phyloP scores from a whole-genome alignment of 192 early-diverging fungal genomes.

The Lunasporangiospora selenospora region DNA sequence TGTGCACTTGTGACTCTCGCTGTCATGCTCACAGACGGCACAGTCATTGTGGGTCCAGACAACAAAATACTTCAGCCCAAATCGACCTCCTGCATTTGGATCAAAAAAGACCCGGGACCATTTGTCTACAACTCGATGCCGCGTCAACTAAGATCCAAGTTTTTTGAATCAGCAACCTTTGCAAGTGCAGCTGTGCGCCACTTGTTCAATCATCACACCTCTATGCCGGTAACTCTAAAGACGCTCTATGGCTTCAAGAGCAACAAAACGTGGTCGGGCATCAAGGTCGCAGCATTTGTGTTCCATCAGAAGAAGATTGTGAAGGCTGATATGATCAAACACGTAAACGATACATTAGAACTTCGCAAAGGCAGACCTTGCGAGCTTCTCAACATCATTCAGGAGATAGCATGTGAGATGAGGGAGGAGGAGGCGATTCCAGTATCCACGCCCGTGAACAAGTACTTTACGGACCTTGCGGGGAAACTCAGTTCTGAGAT shows the following conservation, averaged over 20 bases:
- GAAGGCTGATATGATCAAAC: conserved; percentile 6
- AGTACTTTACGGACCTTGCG: conserved; percentile 14
- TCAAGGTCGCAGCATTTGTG: conserved; percentile 26
- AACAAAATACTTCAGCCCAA: conserved; percentile 13
- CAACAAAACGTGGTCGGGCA: conserved; percentile 18
- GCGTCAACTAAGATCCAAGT: conserved; percentile 15
- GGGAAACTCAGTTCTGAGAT: conserved; percentile 13
- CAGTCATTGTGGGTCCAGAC: conserved; percentile 12
- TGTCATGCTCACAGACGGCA: conserved; percentile 12
- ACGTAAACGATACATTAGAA: conserved; percentile 4
- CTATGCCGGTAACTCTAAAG: conserved; percentile 19
- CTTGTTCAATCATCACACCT: conserved; percentile 13
- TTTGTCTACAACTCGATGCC: conserved; percentile 9
- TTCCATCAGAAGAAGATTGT: conserved; percentile 18
- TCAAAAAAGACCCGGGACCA: conserved; percentile 8
- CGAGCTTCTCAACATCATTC: conserved; percentile 5
- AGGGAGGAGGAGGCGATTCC: conserved; percentile 21
- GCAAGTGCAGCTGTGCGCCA: conserved; percentile 5
- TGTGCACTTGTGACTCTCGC: conserved; percentile 13
- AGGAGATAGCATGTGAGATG: conserved; percentile 11
- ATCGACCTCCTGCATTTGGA: conserved; percentile 5
- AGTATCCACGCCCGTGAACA: conserved; percentile 26
- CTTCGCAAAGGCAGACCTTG: conserved; percentile 4
- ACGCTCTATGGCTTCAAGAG: conserved; percentile 27
- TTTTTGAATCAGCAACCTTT: conserved; percentile 5